A percentile compares a stretch with the other conserved stretches of the same genome.
These are phyloP conservation scores for Venturiaceae sp. DNA, from an alignment of 2,329 filamentous ascomycete genomes.

Conservation along the genomic window DNA sequence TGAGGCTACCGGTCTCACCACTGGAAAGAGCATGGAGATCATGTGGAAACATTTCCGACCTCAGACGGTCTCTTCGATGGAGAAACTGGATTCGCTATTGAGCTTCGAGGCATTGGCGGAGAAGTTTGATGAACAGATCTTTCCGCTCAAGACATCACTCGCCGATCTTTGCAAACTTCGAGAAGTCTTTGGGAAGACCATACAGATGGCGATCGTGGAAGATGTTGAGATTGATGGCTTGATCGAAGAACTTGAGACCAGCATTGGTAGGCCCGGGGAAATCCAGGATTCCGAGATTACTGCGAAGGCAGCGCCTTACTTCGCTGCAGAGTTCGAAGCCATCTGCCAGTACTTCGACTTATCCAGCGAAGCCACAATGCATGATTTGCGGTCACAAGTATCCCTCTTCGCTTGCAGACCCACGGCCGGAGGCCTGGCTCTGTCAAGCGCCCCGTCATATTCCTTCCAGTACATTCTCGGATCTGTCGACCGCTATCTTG, in stretches of 20 bases:
- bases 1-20: slow-evolving; percentile 60
- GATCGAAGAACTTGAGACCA: background rate
- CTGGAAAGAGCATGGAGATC: slow-evolving; percentile 69
- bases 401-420: background rate
- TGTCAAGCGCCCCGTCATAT: background rate
- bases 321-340: slow-evolving; percentile 34
- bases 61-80: slow-evolving; percentile 30
- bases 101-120: slow-evolving; percentile 35
- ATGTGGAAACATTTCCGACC: slow-evolving; percentile 70
- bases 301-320: slow-evolving; percentile 27
- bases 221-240: background rate
- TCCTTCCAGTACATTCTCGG: background rate
- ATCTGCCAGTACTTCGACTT: slow-evolving; percentile 35
- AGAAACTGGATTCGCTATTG: slow-evolving; percentile 28
- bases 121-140: slow-evolving; percentile 27
- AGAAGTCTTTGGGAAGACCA: background rate
- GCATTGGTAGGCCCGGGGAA: background rate
- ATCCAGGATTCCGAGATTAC: background rate
- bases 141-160: background rate
- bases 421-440: background rate
- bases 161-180: slow-evolving; percentile 4
- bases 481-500: slow-evolving; percentile 1
- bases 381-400: background rate
- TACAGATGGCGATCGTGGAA: background rate
- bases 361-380: background rate